Conservation (phyloP, 768 basidiomycete species). For the Lentinula raphanica region DNA sequence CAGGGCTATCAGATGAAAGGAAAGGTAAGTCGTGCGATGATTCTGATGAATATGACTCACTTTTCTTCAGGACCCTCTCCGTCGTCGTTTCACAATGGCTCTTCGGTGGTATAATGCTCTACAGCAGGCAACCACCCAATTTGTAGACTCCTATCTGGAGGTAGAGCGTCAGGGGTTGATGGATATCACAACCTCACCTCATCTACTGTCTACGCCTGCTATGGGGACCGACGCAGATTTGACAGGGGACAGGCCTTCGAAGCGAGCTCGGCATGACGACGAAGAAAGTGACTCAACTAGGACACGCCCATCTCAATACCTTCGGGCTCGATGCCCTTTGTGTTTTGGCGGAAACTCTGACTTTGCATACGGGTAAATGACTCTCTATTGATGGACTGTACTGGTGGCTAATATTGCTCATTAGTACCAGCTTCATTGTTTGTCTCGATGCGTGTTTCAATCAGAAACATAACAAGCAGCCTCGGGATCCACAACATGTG, state of each 20-base stretch:
- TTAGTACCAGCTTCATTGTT: slow-evolving; percentile 22
- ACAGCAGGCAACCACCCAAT: no score
- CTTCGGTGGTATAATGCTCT: slow-evolving; percentile 21
- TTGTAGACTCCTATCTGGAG: neutral
- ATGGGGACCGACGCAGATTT: neutral
- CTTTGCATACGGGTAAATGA: neutral
- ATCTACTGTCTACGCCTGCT: neutral
- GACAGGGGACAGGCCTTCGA: neutral
- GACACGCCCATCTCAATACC: slow-evolving; percentile 15
- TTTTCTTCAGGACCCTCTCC: slow-evolving; percentile 17
- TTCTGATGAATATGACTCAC: neutral
- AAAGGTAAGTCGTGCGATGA: slow-evolving; percentile 12
- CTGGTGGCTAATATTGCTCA: neutral
- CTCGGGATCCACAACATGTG: slow-evolving; percentile 11
- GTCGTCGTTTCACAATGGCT: slow-evolving; percentile 18
- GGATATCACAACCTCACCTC: neutral
- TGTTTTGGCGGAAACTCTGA: slow-evolving; percentile 19
- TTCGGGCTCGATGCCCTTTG: slow-evolving; percentile 18
- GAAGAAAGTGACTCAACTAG: no score
- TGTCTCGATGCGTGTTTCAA: slow-evolving; percentile 29
- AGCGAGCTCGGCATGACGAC: neutral
- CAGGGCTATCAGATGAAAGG: no score
- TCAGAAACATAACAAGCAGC: slow-evolving; percentile 11
- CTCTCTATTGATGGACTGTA: neutral
- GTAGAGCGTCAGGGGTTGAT: neutral